Evolutionary conservation across 129 eudicot species (phyloP).

Genomic region (Pulicaria dysenterica): DNA sequence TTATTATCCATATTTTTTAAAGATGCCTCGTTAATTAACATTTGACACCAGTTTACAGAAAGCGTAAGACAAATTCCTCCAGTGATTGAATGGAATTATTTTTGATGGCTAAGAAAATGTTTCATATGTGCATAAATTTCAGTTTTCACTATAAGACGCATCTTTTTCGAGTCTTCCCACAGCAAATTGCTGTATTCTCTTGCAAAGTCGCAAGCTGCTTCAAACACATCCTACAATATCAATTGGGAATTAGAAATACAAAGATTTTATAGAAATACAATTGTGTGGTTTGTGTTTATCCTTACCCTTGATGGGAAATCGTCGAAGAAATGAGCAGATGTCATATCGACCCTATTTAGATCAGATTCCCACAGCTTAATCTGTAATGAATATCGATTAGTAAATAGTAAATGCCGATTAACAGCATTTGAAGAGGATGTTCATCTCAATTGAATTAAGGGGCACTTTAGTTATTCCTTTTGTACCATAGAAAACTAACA

Average conservation of each 20-base stretch:
- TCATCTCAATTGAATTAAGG: too few species aligned
- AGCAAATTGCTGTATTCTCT: conserved; percentile 74
- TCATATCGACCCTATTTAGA: conserved; percentile 84
- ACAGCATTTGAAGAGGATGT: too few species aligned
- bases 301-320: conserved; percentile 86
- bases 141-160: conserved; percentile 72
- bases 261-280: not conserved
- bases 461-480: not conserved
- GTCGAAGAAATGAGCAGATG: conserved; percentile 67
- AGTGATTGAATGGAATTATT: conserved; percentile 20
- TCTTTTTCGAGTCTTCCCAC: conserved; percentile 76
- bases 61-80: not conserved
- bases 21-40: too few species aligned
- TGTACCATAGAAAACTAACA: not conserved
- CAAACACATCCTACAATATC: conserved; percentile 68
- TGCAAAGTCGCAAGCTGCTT: conserved; percentile 89
- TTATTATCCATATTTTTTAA: too few species aligned
- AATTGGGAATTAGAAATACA: not conserved
- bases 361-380: conserved; percentile 96
- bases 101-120: conserved; percentile 68
- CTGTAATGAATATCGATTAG: conserved; percentile 40
- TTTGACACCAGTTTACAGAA: too few species aligned
- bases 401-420: conserved; percentile 12
- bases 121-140: conserved; percentile 64
- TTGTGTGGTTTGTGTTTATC: not conserved